Evolutionary conservation across 768 basidiomycete genomes (phyloP), one percentile per base, ranked within the genome.

Genomic region (Mycena epipterygia): DNA sequence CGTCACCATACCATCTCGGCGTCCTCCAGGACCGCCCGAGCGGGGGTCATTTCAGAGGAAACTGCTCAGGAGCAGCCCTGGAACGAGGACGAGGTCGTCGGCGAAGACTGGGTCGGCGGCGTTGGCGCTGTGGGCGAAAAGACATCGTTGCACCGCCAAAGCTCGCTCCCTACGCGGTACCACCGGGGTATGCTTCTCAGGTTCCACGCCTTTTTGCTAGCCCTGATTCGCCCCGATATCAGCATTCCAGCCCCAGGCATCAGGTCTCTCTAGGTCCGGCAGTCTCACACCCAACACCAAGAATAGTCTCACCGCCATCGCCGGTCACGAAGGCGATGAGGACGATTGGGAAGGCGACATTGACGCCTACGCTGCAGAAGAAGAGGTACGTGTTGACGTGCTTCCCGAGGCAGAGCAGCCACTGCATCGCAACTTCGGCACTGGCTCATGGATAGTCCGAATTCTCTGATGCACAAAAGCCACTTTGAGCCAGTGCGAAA

Each of bases 51-150:
- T 69, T 89, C 89, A 52, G 93, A 94, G 76, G 93, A 94, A 78
- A 80, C 84, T 13, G 86, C 89, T 29, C 85, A 87, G 53, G 86
- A 86, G 71, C 85, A 87, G 49, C 82, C 81, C 49, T 92, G 89
- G 88, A 89, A 89, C 77, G 91, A 94, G 69, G 93, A 95, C 76
- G 93, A 94, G 75, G 85, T 89, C 51, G 93, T 94, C 70, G 92
- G 89, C 75, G 87, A 93, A 66, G 93, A 94, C 77, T 93, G 93
- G 93, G 90, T 91, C 33, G 92, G 92, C 37, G 90, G 90, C 27
- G 89, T 94, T 59, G 94, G 94, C 44, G 93, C 92, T 51, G 94
- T 95, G 30, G 94, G 93, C 56, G 94, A 95, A 81, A 94, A 94
- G 80, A 88, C 90, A 11, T 90, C 89, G 44, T 85, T 95, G 65